Evolutionary conservation across 129 eudicot genomes (phyloP), one percentile per base, ranked within the genome.

Genomic region (Chrysanthemum makinoi): DNA sequence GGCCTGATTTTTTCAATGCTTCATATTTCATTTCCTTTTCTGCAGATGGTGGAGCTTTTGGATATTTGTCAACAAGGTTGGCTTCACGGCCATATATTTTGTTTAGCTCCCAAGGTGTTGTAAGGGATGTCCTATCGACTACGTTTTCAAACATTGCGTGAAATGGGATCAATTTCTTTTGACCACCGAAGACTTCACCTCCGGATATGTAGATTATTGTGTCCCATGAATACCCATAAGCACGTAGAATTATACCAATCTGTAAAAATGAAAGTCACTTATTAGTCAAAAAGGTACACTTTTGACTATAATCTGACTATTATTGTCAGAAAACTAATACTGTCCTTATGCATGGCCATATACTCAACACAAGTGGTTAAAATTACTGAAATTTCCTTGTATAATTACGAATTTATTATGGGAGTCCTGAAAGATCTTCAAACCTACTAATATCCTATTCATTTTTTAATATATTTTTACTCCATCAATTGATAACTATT

Each of bases 101-200:
- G 72, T 82, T 83, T 66, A 90, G 56, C 83, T 95, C 99, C 88
- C 87, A 86, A 30, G 84, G 66, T 52, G 95, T 79, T 79, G 96
- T 90, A 67, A 95, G 75, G n/a, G 96, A 87, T 12, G 99, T 95
- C 55, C 97, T 79, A 60, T 95, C 99, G 12, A 95, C 97, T 1
- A 95, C 93, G 12, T 95, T 95, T 70, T 95, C 96, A 55, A 95
- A 95, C 79, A 90, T 95, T 3, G 97, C 91, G 5, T 95, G 99
- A 50, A 95, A 87, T 6, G 97, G 97, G 65, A 90, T 90, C 22
- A 95, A 69, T 71, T 90, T 90, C 78, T 91, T 87, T 74, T 90
- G 97, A 7, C 99, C 99, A 46, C 99, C 99, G 53, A 95, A 95
- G 72, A 88, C 91, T 69, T 95, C 99, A 47, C 99, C 97, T 18